Percentiles rank a stretch among this genome's conserved stretches.
These are phyloP conservation scores for Ottelia alismoides DNA, from an alignment of 106 monocot species.

Conservation along the genomic window DNA sequence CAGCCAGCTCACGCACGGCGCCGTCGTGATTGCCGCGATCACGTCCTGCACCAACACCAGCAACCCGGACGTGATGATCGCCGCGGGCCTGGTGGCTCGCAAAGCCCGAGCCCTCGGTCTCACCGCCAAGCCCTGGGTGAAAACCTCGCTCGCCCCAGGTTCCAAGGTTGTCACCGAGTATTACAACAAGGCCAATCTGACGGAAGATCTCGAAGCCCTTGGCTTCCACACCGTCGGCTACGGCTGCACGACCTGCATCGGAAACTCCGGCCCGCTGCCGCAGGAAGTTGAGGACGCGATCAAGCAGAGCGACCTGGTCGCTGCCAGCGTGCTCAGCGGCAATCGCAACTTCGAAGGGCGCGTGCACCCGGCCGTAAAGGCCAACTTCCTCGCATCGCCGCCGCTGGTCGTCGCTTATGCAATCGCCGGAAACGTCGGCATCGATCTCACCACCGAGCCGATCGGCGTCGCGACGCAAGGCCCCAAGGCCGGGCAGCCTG, in stretches of 20 bases:
- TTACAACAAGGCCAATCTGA: conserved; percentile 28
- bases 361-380: too few relatives aligned
- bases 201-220: conserved; percentile 35
- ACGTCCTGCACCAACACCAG: conserved; percentile 67
- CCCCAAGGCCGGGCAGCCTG: too few relatives aligned
- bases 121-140: conserved; percentile 57
- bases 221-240: conserved; percentile 41
- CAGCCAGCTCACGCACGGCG: conserved; percentile 40
- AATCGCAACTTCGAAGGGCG: neutral
- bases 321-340: too few relatives aligned
- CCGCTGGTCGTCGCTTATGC: too few relatives aligned
- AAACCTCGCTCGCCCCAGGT: conserved; percentile 50
- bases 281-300: too few relatives aligned
- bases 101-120: conserved; percentile 52
- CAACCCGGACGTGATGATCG: conserved; percentile 65
- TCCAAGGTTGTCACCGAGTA: conserved; percentile 16
- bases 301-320: too few relatives aligned
- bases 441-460: too few relatives aligned
- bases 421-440: too few relatives aligned
- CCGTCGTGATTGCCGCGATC: conserved; percentile 61
- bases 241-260: conserved; percentile 33
- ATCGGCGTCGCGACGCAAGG: too few relatives aligned
- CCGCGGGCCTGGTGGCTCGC: conserved; percentile 50
- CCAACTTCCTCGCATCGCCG: too few relatives aligned
- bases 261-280: neutral